Evolutionary conservation across 257 asterid species (phyloP), one percentile per base, ranked within the genome.

Genomic region (Przewalskia tangutica): DNA sequence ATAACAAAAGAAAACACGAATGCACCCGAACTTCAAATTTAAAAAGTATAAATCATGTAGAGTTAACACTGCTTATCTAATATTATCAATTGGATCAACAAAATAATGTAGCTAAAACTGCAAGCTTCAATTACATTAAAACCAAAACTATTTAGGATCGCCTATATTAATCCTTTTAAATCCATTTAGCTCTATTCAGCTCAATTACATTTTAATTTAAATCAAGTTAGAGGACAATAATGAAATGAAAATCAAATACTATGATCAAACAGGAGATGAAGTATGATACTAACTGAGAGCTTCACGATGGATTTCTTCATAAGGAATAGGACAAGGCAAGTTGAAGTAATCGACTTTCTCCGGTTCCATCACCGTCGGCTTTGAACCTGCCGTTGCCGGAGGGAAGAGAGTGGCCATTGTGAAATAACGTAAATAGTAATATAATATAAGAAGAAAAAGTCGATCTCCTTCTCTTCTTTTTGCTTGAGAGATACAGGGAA

Each of bases 341-440:
- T 66, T 66, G 50, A 66, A 66, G 76, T 66, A 66, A 66, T 66
- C 76, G 14, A 66, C 76, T 66, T 66, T 66, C 27, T 66, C 76
- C 51, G 76, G 76, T 16, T 66, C 76, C 7, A n/a, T 66, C 23
- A 66, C 76, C 51, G 23, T 36, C 23, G 76, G 76, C 51, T 66
- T 66, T 66, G 76, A 36, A 66, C 1, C 14, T 36, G 76, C 8
- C 14, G 50, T 9, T 36, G 23, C 27, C 51, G 76, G 51, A 66
- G 14, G 51, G 51, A 66, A 1, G 27, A 38, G 50, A 66, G 76
- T 66, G 27, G 51, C 76, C 76, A 66, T 66, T 66, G 7, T 36
- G 23, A 38, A 38, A 38, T 38, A 36, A 14, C 9, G 27, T 14
- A 65, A 66, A 66, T 36, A 27, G 32, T 27, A 27, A 27, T 27